Base-by-base conservation (phyloP, 495 filamentous ascomycete species). In the Neurospora sp. region DNA sequence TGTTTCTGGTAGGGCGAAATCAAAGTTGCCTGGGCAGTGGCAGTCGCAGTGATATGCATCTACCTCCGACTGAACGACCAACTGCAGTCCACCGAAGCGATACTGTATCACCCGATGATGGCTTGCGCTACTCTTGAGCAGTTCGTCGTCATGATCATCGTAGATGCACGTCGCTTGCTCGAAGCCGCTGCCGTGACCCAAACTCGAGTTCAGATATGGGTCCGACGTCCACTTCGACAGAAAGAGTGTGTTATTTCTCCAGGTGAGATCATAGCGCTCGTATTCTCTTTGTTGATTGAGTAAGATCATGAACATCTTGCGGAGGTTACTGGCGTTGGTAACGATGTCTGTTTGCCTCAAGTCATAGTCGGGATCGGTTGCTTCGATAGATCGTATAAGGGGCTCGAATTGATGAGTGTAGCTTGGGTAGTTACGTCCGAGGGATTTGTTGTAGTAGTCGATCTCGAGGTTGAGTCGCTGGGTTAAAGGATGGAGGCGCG, bases 71-170 rank as follows among this genome's bases (percentile, higher is more conserved):
- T 80, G 79, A 0, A 80, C 73, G 3, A 79, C 69, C 10, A 70
- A 73, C 14, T 71, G 71, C 54, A 80, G 38, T 5, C 74, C 76
- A 5, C 70, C 76, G 38, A 80, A 76, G 31, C 31, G 7, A 69
- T 79, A 80, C 2, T 74, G 27, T n/a, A 77, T 73, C 0, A 80
- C 79, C 5, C 76, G 76, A 49, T 80, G 77, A 54, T 80, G 79
- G 62, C 77, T 80, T 7, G 71, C 39, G 71, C 77, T 79, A 20
- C n/a, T 4, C 14, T 62, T 69, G 18, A 80, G 70, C 8, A 73
- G 23, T 0, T 66, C 66, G 20, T 70, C 62, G 10, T 75, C 75
- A 11, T 72, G 71, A 2, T 60, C 18, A 16, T 37, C 46, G 42
- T 80, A 77, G 12, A 42, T 70, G 44, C 77, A 79, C 3, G 77